Conservation (phyloP, 208 protist species). For the Wallacemonas sp. region DNA sequence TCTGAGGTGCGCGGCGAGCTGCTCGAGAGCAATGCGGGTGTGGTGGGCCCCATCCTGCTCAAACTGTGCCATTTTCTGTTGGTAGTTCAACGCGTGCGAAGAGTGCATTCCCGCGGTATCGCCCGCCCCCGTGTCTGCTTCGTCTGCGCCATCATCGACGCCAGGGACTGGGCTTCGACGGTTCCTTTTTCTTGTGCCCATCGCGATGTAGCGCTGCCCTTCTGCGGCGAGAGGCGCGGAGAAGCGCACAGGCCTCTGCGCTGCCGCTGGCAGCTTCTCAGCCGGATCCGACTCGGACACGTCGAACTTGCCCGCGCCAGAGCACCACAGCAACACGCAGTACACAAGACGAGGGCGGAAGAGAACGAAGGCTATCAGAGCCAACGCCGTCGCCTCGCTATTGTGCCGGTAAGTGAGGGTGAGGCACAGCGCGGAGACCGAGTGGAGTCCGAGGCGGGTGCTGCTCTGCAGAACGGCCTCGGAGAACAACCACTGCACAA, state of each 20-base stretch:
- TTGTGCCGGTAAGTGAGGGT: constrained; percentile 28
- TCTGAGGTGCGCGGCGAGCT: constrained; percentile 49
- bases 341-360: constrained; percentile 14
- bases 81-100: not conserved
- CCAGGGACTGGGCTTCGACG: not conserved
- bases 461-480: constrained; percentile 21
- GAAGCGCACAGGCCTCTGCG: constrained; percentile 25
- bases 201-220: constrained; percentile 12
- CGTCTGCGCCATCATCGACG: not conserved
- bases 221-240: constrained; percentile 22
- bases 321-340: constrained; percentile 23
- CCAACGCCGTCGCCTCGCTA: constrained; percentile 37
- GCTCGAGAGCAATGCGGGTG: constrained; percentile 57
- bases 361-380: not conserved
- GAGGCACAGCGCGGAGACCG: not conserved
- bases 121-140: too few relatives aligned
- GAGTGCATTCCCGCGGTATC: not conserved
- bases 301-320: constrained; percentile 7
- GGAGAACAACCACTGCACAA: constrained; percentile 38
- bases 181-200: too few relatives aligned
- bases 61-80: constrained; percentile 38
- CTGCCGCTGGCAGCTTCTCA: constrained; percentile 24
- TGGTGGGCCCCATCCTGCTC: constrained; percentile 44
- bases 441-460: constrained; percentile 33
- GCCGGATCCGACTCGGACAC: constrained; percentile 29